Base-by-base conservation (phyloP, 2,329 filamentous ascomycete genomes). In the Teratosphaeriaceae sp. region DNA sequence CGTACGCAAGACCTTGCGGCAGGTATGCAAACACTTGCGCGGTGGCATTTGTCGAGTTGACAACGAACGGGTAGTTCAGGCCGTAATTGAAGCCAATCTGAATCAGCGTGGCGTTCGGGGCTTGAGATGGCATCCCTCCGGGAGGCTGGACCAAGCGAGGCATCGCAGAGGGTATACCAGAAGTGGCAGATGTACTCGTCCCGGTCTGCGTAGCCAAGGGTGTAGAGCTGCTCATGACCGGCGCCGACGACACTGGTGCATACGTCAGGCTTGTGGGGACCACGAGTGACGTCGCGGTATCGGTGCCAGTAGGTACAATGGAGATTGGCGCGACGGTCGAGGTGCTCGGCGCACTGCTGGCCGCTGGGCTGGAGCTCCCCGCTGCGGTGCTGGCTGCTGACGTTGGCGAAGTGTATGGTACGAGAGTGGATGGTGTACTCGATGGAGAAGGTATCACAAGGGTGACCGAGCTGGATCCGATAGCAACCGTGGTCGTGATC, bases 31-130 rank as follows among this genome's bases (percentile, higher is more conserved):
- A 94, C 57, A 98, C 86, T 65, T 97, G 90, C 29, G 79, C 79
- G 4, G 87, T 84, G 15, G 88, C 85, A 50, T 82, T 74, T 12
- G 79, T 73, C 49, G 84, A 80, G 18, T 70, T 71, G 9, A 84
- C 81, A 21, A 97, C 85, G 60, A 94, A 95, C 7, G 76, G 69
- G 64, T 92, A 98, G 68, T 94, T 90, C 54, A 94, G 75, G 1
- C 78, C 76, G 58, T 80, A 84, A 40, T 79, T 71, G 74, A 97
- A 96, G 24, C 85, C 92, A 49, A 97, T 75, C 61, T 95, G 88
- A 53, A 95, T 82, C 54, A 85, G 66, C 3, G 78, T 80, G 1
- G 78, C 80, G 53, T 85, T 84, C 3, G 72, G 66, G 0, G 86
- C 84, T 6, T 54, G 48, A 3, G 67, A 46, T 16, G 73, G 70